These are phyloP conservation scores for Mycena albidolilacea DNA, from an alignment of 768 basidiomycete genomes.

Conservation along the genomic window DNA sequence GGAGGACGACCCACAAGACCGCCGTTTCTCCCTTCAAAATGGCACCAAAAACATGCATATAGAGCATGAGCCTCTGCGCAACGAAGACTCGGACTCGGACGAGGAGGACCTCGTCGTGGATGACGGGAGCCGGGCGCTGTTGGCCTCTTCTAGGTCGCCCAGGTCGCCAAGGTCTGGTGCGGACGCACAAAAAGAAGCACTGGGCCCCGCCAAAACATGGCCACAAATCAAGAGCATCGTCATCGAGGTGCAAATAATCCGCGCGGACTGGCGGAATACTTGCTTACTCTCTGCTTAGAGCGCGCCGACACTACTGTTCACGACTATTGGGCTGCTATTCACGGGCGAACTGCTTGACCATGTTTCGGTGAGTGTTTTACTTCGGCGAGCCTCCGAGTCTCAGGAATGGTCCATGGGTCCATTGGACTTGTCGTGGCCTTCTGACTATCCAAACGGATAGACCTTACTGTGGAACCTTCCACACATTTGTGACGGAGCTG, in stretches of 20 bases:
- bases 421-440: too few species aligned
- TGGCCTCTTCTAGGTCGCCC: conserved; percentile 51
- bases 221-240: conserved; percentile 73
- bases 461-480: too few species aligned
- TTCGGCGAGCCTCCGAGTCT: too few species aligned
- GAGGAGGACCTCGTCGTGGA: conserved; percentile 50
- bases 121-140: conserved; percentile 61
- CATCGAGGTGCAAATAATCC: conserved; percentile 67
- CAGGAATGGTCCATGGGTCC: too few species aligned
- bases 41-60: conserved; percentile 22
- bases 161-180: conserved; percentile 45
- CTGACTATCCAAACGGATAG: too few species aligned
- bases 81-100: conserved; percentile 54
- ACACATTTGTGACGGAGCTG: too few species aligned
- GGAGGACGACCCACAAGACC: not conserved
- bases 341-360: conserved; percentile 92
- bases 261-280: not conserved
- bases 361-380: conserved; percentile 74
- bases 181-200: conserved; percentile 40
- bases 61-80: conserved; percentile 41
- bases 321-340: conserved; percentile 87
- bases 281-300: conserved; percentile 64
- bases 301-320: conserved; percentile 88
- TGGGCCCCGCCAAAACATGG: conserved; percentile 56
- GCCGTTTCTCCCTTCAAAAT: conserved; percentile 22